Evolutionary conservation across 352 stramenopile genomes (phyloP), one percentile per base, ranked within the genome.

Genomic region (Phytophthora ohioensis): DNA sequence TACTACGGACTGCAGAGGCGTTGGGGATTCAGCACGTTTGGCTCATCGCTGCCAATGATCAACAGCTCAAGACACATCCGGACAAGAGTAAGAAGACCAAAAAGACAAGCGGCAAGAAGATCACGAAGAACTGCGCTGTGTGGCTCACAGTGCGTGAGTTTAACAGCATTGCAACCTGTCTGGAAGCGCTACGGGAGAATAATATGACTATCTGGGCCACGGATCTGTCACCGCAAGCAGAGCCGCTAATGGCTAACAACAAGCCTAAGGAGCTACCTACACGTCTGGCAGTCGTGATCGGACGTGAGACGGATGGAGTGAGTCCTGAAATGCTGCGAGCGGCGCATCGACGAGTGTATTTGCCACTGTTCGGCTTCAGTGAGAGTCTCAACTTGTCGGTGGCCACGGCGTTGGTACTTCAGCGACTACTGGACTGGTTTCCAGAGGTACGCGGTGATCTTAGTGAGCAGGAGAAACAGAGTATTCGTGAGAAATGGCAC

Each of bases 371-470:
- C 54, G 95, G 95, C 39, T 98, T 98, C 85, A 95, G 92, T 9
- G 95, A 98, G 80, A 97, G 89, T 41, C 79, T 98, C 30, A 98
- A 98, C 75, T 67, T 98, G 46, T 95, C 81, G 58, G 95, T 98
- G 6, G 94, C 95, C 5, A 97, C 94, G 34, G 95, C 93, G 48
- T 78, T 98, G 57, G 91, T 98, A 64, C 78, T 98, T 3, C 90
- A 98, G 81, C 81, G 92, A 53, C 62, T 98, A 17, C 67, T 94
- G 30, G 83, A 92, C 45, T 92, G 84, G 85, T 93, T 91, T 67
- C 85, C 85, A 21, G 59, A 79, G 10, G 73, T 90, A 30, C 85
- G 85, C 9, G 85, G 85, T 9, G 85, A 91, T 39, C 63, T 93
- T 3, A 67, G 57, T 5, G 75, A 82, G 0, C 45, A 67, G 0